Conservation (phyloP, 2,329 filamentous ascomycete genomes). For the Alternaria alternata region DNA sequence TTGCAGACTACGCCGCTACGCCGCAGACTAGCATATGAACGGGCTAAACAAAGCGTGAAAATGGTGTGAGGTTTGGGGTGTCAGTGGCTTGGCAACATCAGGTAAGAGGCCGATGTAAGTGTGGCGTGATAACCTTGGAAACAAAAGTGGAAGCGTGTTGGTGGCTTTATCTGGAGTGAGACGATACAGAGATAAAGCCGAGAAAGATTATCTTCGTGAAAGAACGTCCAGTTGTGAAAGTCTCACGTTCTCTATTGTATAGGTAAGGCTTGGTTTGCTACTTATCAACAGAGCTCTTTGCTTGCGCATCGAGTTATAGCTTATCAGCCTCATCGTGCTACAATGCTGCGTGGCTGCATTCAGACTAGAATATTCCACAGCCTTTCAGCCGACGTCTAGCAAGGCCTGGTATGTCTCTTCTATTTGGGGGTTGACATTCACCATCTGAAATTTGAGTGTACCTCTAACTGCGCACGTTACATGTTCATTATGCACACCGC, state of each 20-base stretch:
- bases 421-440: neutral
- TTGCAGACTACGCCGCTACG: constrained; percentile 3
- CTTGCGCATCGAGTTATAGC: neutral
- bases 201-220: neutral
- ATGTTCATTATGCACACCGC: neutral
- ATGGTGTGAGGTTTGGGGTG: neutral
- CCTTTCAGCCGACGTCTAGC: neutral
- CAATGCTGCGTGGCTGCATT: neutral
- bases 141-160: neutral
- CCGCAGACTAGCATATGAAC: neutral
- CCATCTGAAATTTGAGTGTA: neutral
- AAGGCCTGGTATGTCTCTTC: neutral
- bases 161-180: neutral
- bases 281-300: neutral
- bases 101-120: neutral
- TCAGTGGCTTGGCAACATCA: neutral
- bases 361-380: neutral
- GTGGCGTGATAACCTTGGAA: neutral
- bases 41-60: neutral
- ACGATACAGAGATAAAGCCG: neutral
- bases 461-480: neutral
- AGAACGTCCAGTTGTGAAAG: neutral
- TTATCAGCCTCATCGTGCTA: neutral
- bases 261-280: neutral
- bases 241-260: neutral